These are phyloP conservation scores for Fusarium odoratissimum DNA, from an alignment of 2,329 filamentous ascomycete genomes.

Conservation along the genomic window DNA sequence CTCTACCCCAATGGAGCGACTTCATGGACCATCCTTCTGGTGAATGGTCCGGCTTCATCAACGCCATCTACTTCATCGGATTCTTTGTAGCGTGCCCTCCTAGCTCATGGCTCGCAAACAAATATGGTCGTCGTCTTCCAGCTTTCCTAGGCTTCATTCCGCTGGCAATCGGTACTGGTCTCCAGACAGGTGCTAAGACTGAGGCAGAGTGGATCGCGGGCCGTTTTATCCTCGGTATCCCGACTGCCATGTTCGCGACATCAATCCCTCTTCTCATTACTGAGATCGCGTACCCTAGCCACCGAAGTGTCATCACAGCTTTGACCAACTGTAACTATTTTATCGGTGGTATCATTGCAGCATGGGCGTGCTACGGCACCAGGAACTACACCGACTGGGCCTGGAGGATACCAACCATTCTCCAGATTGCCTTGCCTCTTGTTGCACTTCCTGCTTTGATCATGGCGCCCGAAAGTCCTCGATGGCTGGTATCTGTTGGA, in stretches of 20 bases:
- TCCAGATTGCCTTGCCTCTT: constrained; percentile 6
- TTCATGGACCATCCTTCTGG: constrained; percentile 15
- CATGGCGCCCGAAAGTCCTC: constrained; percentile 9
- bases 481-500: constrained; percentile 3
- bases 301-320: constrained; percentile 17
- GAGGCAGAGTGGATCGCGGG: constrained; percentile 12
- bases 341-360: constrained; percentile 13
- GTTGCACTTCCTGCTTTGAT: constrained; percentile 7
- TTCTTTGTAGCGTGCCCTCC: constrained; percentile 1
- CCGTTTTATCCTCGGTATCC: constrained; percentile 9
- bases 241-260: constrained; percentile 16
- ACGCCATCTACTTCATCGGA: constrained; percentile 13
- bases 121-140: constrained; percentile 6
- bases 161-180: neutral
- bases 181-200: constrained; percentile 7
- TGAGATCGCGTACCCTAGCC: constrained; percentile 3
- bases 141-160: constrained; percentile 7
- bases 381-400: constrained; percentile 19
- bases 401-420: constrained; percentile 1
- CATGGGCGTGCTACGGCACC: constrained; percentile 13
- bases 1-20: constrained; percentile 7
- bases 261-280: constrained; percentile 12
- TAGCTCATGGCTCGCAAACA: constrained; percentile 22
- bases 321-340: constrained; percentile 21
- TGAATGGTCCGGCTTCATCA: constrained; percentile 25